A percentile compares a stretch with the other conserved stretches of the same genome.
Evolutionary conservation across 2,329 filamentous ascomycete species (phyloP).

Genomic region (Myotisia sp.): DNA sequence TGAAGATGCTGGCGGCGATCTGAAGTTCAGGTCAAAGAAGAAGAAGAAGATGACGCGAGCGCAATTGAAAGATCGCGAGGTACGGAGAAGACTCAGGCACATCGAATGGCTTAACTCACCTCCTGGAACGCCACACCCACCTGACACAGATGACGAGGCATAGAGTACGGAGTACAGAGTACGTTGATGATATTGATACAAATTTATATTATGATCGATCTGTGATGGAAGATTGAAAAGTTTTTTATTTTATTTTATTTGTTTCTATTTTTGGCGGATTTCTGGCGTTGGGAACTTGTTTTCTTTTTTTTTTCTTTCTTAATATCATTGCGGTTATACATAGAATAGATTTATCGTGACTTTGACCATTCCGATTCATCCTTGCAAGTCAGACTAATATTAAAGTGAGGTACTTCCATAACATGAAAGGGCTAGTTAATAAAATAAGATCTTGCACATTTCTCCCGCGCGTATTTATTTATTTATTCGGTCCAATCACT

Average conservation of each 20-base stretch:
- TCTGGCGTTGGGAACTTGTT: constrained; percentile 2
- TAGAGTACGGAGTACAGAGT: constrained; percentile 4
- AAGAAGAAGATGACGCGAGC: constrained; percentile 99
- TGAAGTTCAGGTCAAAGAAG: constrained; percentile 81
- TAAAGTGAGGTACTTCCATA: no score
- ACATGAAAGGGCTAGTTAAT: no score
- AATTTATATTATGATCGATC: no score
- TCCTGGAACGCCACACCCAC: constrained; percentile 66
- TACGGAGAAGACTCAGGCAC: constrained; percentile 71
- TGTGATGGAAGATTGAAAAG: constrained; percentile 8
- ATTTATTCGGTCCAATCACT: no score
- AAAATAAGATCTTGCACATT: no score
- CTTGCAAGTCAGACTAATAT: no score
- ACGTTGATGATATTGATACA: no score
- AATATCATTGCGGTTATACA: not conserved
- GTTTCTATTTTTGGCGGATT: constrained; percentile 3
- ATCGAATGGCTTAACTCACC: constrained; percentile 66
- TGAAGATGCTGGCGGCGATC: constrained; percentile 55
- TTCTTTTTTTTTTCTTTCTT: constrained; percentile 1
- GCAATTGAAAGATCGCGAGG: constrained; percentile 86
- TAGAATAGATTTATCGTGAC: no score
- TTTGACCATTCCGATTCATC: no score
- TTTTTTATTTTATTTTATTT: constrained; percentile 5
- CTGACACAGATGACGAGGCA: constrained; percentile 63
- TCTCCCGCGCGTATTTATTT: no score